A percentile compares a stretch with the other conserved stretches of the same genome.
phyloP scores from a whole-genome alignment of 2,329 filamentous ascomycete species.

The Ampelomyces quisqualis region DNA sequence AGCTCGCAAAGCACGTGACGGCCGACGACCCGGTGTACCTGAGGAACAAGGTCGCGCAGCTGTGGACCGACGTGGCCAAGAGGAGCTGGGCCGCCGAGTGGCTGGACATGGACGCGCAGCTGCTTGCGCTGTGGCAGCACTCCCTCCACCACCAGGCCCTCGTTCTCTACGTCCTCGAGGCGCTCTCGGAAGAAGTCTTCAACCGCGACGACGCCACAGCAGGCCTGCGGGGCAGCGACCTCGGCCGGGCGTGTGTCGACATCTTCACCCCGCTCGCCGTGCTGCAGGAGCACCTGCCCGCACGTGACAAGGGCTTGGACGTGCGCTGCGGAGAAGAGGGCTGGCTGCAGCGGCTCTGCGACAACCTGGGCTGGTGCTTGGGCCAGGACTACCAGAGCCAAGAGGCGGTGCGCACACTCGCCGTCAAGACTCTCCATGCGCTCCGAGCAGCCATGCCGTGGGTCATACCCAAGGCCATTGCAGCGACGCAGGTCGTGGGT shows the following conservation, averaged over 20 bases:
- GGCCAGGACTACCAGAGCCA: constrained; percentile 64
- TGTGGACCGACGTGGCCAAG: constrained; percentile 95
- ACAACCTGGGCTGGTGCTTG: constrained; percentile 72
- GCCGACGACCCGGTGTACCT: constrained; percentile 77
- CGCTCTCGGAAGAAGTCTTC: constrained; percentile 91
- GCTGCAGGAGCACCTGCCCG: constrained; percentile 73
- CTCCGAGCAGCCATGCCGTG: constrained; percentile 80
- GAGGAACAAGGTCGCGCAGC: constrained; percentile 87
- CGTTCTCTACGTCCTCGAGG: constrained; percentile 85
- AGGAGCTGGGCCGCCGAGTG: constrained; percentile 89
- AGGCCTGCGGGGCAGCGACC: constrained; percentile 74
- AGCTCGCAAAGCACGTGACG: constrained; percentile 71
- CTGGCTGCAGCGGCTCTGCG: constrained; percentile 78
- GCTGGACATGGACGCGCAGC: constrained; percentile 87
- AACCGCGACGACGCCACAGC: constrained; percentile 85
- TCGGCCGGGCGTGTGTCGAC: constrained; percentile 89
- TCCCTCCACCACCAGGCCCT: constrained; percentile 73
- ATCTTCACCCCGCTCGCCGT: constrained; percentile 82
- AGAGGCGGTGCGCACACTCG: constrained; percentile 67
- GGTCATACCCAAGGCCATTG: constrained; percentile 81
- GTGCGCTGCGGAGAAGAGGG: constrained; percentile 80
- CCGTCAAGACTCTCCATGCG: constrained; percentile 73
- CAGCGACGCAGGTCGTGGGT: constrained; percentile 51
- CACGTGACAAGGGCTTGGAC: constrained; percentile 66
- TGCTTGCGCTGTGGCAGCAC: constrained; percentile 75